phyloP scores from a whole-genome alignment of 352 stramenopile species.

The Blastocystis sp. region DNA sequence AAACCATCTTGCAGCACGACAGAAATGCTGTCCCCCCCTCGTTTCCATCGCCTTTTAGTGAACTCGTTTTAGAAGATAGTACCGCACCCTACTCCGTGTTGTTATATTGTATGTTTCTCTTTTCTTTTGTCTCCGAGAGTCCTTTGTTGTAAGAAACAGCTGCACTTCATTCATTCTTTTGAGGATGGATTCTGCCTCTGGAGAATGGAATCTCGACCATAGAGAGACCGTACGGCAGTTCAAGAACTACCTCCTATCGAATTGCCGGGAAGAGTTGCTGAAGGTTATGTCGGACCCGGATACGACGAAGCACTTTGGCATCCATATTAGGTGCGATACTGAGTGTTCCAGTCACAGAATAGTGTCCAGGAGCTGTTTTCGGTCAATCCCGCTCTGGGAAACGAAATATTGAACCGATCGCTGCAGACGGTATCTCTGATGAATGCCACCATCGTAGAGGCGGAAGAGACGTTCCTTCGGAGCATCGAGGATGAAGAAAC shows the following conservation, averaged over 20 bases:
- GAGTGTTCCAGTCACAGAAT: not conserved
- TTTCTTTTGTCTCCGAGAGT: too few species aligned
- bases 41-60: too few species aligned
- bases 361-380: constrained; percentile 55
- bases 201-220: not conserved
- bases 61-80: too few species aligned
- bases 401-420: constrained; percentile 53
- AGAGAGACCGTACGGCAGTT: constrained; percentile 36
- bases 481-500: constrained; percentile 36
- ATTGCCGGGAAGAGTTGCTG: constrained; percentile 60
- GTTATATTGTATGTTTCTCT: too few species aligned
- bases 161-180: not conserved
- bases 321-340: constrained; percentile 37
- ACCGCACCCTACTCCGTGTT: too few species aligned
- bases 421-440: constrained; percentile 51
- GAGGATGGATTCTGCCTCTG: not conserved
- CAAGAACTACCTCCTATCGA: constrained; percentile 48
- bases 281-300: constrained; percentile 27
- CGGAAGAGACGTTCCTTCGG: constrained; percentile 41
- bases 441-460: constrained; percentile 34
- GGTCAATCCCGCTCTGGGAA: constrained; percentile 40
- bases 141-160: too few species aligned
- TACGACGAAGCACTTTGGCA: constrained; percentile 62
- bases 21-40: too few species aligned
- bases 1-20: too few species aligned